Evolutionary conservation across 352 stramenopile species (phyloP).

Genomic region (Pythium diclinum): DNA sequence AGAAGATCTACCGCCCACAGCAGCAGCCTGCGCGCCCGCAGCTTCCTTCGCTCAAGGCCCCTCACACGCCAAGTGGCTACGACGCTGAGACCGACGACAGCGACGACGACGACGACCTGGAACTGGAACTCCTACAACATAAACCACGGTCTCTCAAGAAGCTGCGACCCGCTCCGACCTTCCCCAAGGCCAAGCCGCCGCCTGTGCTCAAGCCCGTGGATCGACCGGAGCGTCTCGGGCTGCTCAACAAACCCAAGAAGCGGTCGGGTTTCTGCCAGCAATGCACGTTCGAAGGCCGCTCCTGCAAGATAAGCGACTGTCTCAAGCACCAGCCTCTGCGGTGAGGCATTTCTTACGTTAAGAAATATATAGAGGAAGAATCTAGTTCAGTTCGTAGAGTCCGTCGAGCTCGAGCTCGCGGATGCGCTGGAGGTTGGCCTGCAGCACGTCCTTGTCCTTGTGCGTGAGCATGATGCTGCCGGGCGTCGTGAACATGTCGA

Average conservation of each 20-base stretch:
- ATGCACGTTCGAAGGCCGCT: slow-evolving; percentile 50
- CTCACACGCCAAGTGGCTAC: slow-evolving; percentile 9
- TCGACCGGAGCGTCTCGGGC: slow-evolving; percentile 21
- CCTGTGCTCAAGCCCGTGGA: slow-evolving; percentile 10
- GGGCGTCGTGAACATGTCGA: slow-evolving; percentile 94
- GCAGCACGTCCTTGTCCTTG: slow-evolving; percentile 80
- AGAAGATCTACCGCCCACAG: slow-evolving; percentile 13
- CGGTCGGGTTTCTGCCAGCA: slow-evolving; percentile 59
- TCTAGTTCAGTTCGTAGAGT: slow-evolving; percentile 67
- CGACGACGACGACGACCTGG: slow-evolving; percentile 1
- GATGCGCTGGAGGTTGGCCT: slow-evolving; percentile 87
- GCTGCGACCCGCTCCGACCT: neutral
- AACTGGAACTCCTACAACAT: neutral
- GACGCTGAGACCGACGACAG: slow-evolving; percentile 12
- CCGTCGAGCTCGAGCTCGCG: slow-evolving; percentile 80
- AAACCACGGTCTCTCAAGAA: neutral
- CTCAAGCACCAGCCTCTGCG: slow-evolving; percentile 53
- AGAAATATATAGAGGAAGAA: slow-evolving; percentile 7
- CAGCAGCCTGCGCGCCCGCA: neutral
- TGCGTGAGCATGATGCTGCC: slow-evolving; percentile 94
- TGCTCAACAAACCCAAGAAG: slow-evolving; percentile 31
- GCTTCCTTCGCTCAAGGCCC: neutral
- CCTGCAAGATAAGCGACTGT: slow-evolving; percentile 64
- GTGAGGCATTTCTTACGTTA: slow-evolving; percentile 10
- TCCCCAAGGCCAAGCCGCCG: neutral